Conservation (phyloP, 805 yeast species). For the Metschnikowia corniflorae region DNA sequence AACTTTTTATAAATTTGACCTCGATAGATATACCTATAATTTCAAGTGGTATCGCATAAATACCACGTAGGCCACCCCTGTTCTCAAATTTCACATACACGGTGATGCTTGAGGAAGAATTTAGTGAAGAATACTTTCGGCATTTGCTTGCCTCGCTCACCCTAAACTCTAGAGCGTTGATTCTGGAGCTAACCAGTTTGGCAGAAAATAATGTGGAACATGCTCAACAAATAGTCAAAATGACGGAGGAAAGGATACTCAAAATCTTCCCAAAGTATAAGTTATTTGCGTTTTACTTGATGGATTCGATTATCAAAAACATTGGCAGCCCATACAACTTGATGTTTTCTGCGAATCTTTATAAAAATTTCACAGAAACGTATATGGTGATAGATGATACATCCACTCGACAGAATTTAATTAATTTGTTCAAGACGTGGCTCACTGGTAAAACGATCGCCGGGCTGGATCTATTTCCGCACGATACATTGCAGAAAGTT, state of each 20-base stretch:
- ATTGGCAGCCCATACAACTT: conserved; percentile 43
- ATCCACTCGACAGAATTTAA: conserved; percentile 36
- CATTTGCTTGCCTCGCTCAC: conserved; percentile 33
- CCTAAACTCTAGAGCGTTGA: conserved; percentile 35
- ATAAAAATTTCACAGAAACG: conserved; percentile 35
- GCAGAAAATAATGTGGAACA: conserved; percentile 34
- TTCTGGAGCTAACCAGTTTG: conserved; percentile 36
- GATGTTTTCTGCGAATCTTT: conserved; percentile 33
- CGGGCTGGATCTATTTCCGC: conserved; percentile 35
- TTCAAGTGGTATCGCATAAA: no score
- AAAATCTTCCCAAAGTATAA: conserved; percentile 37
- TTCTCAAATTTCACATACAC: no score
- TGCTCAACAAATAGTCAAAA: conserved; percentile 30
- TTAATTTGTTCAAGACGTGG: conserved; percentile 43
- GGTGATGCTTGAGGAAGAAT: conserved; percentile 21
- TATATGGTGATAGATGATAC: conserved; percentile 39
- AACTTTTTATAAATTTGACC: no score
- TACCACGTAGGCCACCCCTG: not conserved
- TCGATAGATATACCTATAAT: not conserved
- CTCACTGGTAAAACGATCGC: conserved; percentile 30
- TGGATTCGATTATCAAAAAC: conserved; percentile 42
- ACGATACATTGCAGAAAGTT: conserved; percentile 26
- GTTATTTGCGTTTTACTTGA: conserved; percentile 32
- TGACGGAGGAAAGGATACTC: conserved; percentile 34
- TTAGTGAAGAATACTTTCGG: conserved; percentile 28